Evolutionary conservation across 345 rosid genomes (phyloP).

Genomic region (Fremontodendron californicum): DNA sequence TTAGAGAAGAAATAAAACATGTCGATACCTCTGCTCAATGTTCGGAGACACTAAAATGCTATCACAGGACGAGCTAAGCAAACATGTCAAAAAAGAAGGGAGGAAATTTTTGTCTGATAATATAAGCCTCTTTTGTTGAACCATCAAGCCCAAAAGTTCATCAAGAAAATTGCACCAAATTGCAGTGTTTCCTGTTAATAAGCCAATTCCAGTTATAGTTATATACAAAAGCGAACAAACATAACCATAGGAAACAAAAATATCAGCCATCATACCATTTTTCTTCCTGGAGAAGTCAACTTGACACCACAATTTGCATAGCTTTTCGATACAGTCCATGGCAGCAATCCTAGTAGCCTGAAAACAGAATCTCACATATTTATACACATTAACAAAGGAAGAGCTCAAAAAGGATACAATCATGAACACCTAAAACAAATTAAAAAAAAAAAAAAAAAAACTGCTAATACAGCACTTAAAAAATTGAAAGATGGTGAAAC

Average conservation of each 20-base stretch:
- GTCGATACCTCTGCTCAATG: constrained; percentile 60
- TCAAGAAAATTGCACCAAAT: constrained; percentile 60
- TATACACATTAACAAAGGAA: neutral
- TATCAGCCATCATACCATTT: constrained; percentile 56
- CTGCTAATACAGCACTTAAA: neutral
- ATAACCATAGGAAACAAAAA: constrained; percentile 6
- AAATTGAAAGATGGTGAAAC: constrained; percentile 27
- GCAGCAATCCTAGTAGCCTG: constrained; percentile 74
- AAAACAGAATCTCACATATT: constrained; percentile 20
- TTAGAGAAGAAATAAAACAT: neutral
- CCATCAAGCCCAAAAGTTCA: constrained; percentile 66
- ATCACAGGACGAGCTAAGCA: constrained; percentile 53
- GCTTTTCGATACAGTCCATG: constrained; percentile 72
- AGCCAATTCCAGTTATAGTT: constrained; percentile 14
- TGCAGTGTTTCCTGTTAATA: constrained; percentile 60
- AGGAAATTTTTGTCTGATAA: constrained; percentile 71
- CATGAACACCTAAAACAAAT: neutral
- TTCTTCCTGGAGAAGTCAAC: constrained; percentile 70
- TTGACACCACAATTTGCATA: constrained; percentile 45
- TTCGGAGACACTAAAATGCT: constrained; percentile 62
- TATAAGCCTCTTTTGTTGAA: constrained; percentile 73
- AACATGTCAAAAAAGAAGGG: constrained; percentile 65
- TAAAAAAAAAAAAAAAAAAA: too few species aligned
- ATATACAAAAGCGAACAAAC: neutral
- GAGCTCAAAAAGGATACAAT: neutral